A percentile compares a stretch with the other conserved stretches of the same genome.
Evolutionary conservation across 176 grass and related monocot species (phyloP).

Genomic region (Panicum miliaceum): DNA sequence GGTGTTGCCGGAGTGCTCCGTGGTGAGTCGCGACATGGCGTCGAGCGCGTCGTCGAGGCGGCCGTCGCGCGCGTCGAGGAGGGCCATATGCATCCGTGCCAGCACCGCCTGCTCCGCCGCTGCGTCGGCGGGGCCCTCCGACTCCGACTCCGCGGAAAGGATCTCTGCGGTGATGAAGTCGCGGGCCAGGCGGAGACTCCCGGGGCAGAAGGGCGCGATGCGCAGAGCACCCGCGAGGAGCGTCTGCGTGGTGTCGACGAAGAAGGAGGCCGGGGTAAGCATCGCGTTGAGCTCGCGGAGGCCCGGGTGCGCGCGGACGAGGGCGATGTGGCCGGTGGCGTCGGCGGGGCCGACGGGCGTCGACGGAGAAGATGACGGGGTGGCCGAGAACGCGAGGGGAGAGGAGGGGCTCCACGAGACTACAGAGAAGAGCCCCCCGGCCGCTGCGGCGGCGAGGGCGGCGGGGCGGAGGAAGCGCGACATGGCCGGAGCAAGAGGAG

Average conservation of each 20-base stretch:
- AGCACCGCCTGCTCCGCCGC: not conserved
- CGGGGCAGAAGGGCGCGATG: not conserved
- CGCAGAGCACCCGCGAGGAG: constrained; percentile 32
- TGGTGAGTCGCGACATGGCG: not conserved
- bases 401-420: not conserved
- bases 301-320: constrained; percentile 34
- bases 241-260: constrained; percentile 37
- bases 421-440: not conserved
- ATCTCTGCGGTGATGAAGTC: not conserved
- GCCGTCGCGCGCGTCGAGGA: constrained; percentile 24
- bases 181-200: not conserved
- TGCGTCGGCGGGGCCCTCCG: not conserved
- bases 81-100: not conserved
- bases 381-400: not conserved
- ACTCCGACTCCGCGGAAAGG: not conserved
- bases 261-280: constrained; percentile 23
- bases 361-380: not conserved
- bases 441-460: constrained; percentile 21
- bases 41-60: constrained; percentile 21
- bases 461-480: constrained; percentile 37
- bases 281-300: constrained; percentile 35
- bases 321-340: constrained; percentile 29
- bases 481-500: constrained; percentile 7
- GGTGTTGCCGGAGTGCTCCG: not conserved
- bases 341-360: not conserved